These are phyloP conservation scores for Arthroderma sp. DNA, from an alignment of 2,329 filamentous ascomycete species.

Conservation along the genomic window DNA sequence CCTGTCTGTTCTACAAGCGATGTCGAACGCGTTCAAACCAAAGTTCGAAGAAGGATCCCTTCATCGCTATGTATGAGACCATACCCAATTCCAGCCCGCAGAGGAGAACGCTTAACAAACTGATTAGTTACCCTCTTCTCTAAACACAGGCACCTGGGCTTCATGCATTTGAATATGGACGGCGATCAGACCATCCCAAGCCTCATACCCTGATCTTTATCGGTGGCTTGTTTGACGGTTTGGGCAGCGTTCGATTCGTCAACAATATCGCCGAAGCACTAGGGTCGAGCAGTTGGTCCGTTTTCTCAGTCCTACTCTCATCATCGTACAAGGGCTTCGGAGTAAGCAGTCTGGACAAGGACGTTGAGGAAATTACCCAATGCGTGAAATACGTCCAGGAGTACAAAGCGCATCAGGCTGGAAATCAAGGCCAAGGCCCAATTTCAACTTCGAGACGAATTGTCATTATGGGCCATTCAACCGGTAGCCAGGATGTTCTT, in stretches of 20 bases:
- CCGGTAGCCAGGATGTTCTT: conserved; percentile 55
- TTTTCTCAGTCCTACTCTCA: conserved; percentile 39
- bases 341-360: conserved; percentile 37
- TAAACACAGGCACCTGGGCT: conserved; percentile 23
- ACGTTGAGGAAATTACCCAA: conserved; percentile 40
- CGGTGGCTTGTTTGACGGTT: conserved; percentile 46
- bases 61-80: no score
- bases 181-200: conserved; percentile 15
- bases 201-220: conserved; percentile 44
- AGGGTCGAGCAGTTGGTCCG: conserved; percentile 37
- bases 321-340: conserved; percentile 46
- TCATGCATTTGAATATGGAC: conserved; percentile 29
- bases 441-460: conserved; percentile 33
- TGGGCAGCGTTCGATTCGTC: conserved; percentile 43
- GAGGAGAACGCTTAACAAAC: background rate
- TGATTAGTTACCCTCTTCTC: background rate
- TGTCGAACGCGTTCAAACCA: no score
- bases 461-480: conserved; percentile 58
- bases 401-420: conserved; percentile 15
- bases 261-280: conserved; percentile 36
- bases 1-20: no score
- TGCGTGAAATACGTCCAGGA: conserved; percentile 39
- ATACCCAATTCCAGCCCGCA: no score
- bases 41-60: no score
- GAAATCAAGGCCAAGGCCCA: conserved; percentile 1